A percentile compares a stretch with the other conserved stretches of the same genome.
Conservation (phyloP, 495 filamentous ascomycete species). For the Barbatosphaeria neglecta region DNA sequence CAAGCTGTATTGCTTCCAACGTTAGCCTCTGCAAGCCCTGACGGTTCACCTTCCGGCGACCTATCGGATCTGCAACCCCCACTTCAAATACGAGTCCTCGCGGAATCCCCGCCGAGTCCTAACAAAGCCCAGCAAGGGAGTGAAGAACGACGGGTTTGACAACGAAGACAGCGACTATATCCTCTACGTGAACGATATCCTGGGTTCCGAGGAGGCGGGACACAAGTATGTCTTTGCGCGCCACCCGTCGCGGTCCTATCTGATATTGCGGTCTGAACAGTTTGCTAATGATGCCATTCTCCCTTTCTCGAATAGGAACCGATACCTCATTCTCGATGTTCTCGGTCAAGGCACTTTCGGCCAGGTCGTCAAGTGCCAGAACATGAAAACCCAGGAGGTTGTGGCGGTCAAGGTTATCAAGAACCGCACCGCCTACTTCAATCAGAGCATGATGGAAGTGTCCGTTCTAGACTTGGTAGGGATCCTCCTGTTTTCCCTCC, state of each 20-base stretch:
- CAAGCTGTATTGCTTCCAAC: not conserved
- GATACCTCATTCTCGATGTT: slow-evolving; percentile 96
- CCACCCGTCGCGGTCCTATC: not conserved
- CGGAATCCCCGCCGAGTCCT: slow-evolving; percentile 90
- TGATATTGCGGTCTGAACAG: slow-evolving; percentile 7
- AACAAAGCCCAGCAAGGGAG: slow-evolving; percentile 98
- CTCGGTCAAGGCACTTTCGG: slow-evolving; percentile 97
- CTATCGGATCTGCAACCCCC: slow-evolving; percentile 96
- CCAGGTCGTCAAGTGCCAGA: slow-evolving; percentile 99
- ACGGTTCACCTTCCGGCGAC: slow-evolving; percentile 89
- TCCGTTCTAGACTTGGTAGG: slow-evolving; percentile 91
- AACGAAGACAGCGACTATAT: slow-evolving; percentile 99
- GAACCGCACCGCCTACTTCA: slow-evolving; percentile 98
- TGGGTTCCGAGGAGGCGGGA: slow-evolving; percentile 93
- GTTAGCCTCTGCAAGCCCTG: slow-evolving; percentile 86
- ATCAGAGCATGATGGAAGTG: slow-evolving; percentile 99
- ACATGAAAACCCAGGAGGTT: slow-evolving; percentile 93
- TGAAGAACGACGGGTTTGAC: slow-evolving; percentile 98
- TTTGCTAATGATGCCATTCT: not conserved
- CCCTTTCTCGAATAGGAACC: too few species aligned
- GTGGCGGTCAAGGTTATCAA: slow-evolving; percentile 99
- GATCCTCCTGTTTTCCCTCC: not conserved
- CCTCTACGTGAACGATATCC: slow-evolving; percentile 96
- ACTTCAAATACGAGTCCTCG: slow-evolving; percentile 99
- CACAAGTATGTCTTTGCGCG: slow-evolving; percentile 61